A percentile compares a stretch with the other conserved stretches of the same genome.
Conservation (phyloP, 2,329 filamentous ascomycete genomes). For the Pseudodiploospora longispora region DNA sequence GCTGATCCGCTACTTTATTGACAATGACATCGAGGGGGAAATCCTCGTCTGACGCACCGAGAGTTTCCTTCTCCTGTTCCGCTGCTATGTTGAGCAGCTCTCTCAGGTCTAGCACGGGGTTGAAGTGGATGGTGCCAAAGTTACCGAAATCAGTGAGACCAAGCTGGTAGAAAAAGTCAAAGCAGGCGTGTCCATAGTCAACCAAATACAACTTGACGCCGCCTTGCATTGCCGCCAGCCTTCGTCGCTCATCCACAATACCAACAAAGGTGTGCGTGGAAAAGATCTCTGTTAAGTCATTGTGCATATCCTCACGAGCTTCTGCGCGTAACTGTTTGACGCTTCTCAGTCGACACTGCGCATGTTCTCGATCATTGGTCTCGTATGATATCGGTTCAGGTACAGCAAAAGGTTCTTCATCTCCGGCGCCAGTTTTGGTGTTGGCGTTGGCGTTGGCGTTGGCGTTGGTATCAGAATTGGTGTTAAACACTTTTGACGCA, state of each 20-base stretch:
- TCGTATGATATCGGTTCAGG: constrained; percentile 61
- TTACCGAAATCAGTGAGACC: constrained; percentile 94
- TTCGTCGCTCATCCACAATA: constrained; percentile 76
- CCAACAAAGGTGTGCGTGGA: constrained; percentile 88
- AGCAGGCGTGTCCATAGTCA: constrained; percentile 81
- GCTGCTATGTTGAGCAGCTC: constrained; percentile 68
- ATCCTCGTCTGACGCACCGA: constrained; percentile 38
- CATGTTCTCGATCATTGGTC: constrained; percentile 58
- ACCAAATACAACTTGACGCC: constrained; percentile 88
- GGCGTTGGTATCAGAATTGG: too few relatives aligned
- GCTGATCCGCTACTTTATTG: constrained; percentile 54
- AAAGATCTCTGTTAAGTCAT: constrained; percentile 79
- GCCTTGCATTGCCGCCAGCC: constrained; percentile 86
- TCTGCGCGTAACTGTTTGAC: constrained; percentile 74
- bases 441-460: too few relatives aligned
- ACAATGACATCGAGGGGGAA: constrained; percentile 61
- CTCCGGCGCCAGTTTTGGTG: constrained; percentile 7
- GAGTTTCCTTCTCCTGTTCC: constrained; percentile 52
- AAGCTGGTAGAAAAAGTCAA: constrained; percentile 92
- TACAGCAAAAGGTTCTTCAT: constrained; percentile 26
- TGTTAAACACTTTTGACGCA: constrained; percentile 10
- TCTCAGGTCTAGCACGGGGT: constrained; percentile 62
- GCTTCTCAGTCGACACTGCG: constrained; percentile 69
- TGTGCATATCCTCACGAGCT: constrained; percentile 76
- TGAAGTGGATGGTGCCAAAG: constrained; percentile 76